Evolutionary conservation across 2,329 filamentous ascomycete genomes (phyloP).

Genomic region (Arthrinium phaeospermum): DNA sequence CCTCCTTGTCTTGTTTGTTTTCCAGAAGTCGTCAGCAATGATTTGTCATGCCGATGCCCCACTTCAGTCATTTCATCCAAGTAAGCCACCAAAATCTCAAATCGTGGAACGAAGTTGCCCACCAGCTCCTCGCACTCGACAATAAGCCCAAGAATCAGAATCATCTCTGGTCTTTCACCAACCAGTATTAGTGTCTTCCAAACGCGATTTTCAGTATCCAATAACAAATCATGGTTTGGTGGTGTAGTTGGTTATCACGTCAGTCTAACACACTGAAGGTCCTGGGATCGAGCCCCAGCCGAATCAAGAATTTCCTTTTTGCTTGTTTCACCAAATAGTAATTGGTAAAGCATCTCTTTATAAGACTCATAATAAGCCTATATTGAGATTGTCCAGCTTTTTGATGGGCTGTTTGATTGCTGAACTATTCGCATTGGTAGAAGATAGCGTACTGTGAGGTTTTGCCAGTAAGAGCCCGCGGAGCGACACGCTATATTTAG

Average conservation of each 20-base stretch:
- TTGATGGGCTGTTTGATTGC: not conserved
- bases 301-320: not conserved
- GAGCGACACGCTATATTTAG: not conserved
- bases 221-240: slow-evolving; percentile 23
- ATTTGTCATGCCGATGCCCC: too few species aligned
- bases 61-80: too few species aligned
- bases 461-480: not conserved
- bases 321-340: not conserved
- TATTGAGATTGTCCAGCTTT: not conserved
- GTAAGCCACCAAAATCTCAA: not conserved
- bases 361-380: too few species aligned
- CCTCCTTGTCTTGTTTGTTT: too few species aligned
- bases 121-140: not conserved
- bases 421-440: not conserved
- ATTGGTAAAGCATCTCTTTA: too few species aligned
- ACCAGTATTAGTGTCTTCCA: not conserved
- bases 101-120: not conserved
- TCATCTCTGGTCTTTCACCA: too few species aligned
- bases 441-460: not conserved
- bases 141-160: not conserved
- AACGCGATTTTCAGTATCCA: not conserved
- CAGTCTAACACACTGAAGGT: slow-evolving; percentile 52
- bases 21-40: not conserved
- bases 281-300: slow-evolving; percentile 40
- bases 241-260: slow-evolving; percentile 55